Evolutionary conservation across 306 rosid genomes (phyloP).

Genomic region (Begonia fuchsioides): DNA sequence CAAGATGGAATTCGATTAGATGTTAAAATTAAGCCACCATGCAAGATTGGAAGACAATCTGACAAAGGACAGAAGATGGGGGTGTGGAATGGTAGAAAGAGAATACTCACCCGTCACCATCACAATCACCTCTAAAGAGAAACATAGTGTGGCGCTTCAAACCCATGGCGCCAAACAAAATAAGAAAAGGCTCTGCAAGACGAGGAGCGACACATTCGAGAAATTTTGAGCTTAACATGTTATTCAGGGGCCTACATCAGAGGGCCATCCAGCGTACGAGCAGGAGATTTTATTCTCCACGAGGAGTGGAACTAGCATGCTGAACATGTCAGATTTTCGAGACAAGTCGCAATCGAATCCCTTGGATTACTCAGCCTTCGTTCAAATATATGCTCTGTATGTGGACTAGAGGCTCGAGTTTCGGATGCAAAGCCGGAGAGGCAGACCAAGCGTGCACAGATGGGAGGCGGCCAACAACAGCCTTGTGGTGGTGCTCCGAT

Average conservation of each 20-base stretch:
- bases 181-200: constrained; percentile 73
- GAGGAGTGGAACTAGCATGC: constrained; percentile 73
- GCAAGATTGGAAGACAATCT: too few relatives aligned
- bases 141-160: not conserved
- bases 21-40: too few relatives aligned
- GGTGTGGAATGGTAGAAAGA: not conserved
- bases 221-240: constrained; percentile 77
- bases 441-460: constrained; percentile 34
- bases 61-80: too few relatives aligned
- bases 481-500: constrained; percentile 14
- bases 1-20: too few relatives aligned
- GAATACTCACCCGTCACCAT: not conserved
- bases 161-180: constrained; percentile 46
- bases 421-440: constrained; percentile 75
- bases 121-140: not conserved
- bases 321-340: constrained; percentile 81
- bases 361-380: constrained; percentile 71
- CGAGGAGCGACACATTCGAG: constrained; percentile 63
- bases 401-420: constrained; percentile 77
- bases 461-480: not conserved
- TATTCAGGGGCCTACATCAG: constrained; percentile 55
- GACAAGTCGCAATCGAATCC: constrained; percentile 33
- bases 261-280: constrained; percentile 91
- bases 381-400: constrained; percentile 63
- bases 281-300: constrained; percentile 88